Conservation (phyloP, 768 basidiomycete species). For the button mushroom (Agaricus bisporus) region DNA sequence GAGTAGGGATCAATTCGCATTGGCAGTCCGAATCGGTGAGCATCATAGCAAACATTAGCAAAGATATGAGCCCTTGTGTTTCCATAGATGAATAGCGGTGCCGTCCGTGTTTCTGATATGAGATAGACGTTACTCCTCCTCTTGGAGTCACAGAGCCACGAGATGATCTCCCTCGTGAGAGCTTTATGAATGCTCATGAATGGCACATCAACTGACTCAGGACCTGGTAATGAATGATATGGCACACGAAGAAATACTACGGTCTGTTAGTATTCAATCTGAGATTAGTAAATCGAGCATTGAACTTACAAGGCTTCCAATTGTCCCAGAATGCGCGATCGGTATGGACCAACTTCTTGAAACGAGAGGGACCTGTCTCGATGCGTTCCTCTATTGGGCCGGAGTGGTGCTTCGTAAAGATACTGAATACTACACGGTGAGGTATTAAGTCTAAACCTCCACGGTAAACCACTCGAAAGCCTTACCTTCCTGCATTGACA, state of each 20-base stretch:
- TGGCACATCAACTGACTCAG: not conserved
- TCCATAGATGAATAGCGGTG: not conserved
- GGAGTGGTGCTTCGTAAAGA: not conserved
- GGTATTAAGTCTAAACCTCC: too few relatives aligned
- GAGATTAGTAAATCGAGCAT: too few relatives aligned
- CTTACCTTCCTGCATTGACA: too few relatives aligned
- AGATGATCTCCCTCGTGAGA: not conserved
- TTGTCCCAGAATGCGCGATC: too few relatives aligned
- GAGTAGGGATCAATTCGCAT: not conserved
- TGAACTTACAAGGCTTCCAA: too few relatives aligned
- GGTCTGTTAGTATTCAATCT: not conserved
- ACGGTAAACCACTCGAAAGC: too few relatives aligned
- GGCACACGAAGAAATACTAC: not conserved
- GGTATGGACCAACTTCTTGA: too few relatives aligned
- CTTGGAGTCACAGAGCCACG: not conserved
- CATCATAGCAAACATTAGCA: not conserved
- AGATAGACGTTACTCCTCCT: not conserved
- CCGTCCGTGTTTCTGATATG: not conserved
- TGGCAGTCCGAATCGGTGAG: not conserved
- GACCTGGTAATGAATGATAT: too few relatives aligned
- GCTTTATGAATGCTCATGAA: not conserved
- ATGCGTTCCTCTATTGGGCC: too few relatives aligned
- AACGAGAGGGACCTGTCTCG: too few relatives aligned
- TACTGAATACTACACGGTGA: too few relatives aligned
- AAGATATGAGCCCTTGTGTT: not conserved